Conservation (phyloP, 1,284 basidiomycete genomes). For the Exobasidium cylindrosporum region DNA sequence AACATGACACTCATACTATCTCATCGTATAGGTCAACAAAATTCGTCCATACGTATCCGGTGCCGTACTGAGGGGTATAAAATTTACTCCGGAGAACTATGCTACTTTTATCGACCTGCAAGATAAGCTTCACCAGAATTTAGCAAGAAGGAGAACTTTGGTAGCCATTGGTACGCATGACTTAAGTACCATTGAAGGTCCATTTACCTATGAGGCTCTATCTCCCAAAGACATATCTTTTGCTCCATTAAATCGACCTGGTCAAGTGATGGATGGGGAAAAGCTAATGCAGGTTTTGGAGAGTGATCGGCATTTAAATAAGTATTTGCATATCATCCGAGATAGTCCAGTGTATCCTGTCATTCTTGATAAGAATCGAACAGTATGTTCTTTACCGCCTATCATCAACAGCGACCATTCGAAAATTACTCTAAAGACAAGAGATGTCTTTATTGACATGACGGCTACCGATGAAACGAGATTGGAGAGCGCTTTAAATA, state of each 20-base stretch:
- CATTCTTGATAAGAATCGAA: conserved; percentile 85
- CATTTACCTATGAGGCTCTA: conserved; percentile 87
- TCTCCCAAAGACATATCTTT: conserved; percentile 88
- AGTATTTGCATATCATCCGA: conserved; percentile 86
- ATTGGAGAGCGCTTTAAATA: conserved; percentile 88
- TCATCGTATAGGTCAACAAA: conserved; percentile 50
- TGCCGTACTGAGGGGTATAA: conserved; percentile 83
- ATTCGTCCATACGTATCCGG: conserved; percentile 88
- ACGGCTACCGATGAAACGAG: conserved; percentile 98
- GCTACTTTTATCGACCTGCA: conserved; percentile 94
- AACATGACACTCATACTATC: background rate
- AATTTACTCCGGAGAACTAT: conserved; percentile 82
- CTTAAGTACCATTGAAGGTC: conserved; percentile 78
- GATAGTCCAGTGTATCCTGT: conserved; percentile 96
- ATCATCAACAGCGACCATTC: conserved; percentile 68
- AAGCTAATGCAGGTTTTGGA: conserved; percentile 63
- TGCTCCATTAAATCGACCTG: conserved; percentile 78
- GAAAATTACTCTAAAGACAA: conserved; percentile 92
- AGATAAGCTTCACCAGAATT: conserved; percentile 96
- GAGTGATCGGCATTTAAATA: conserved; percentile 86
- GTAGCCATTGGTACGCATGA: conserved; percentile 98
- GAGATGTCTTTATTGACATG: conserved; percentile 92
- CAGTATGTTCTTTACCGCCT: conserved; percentile 92
- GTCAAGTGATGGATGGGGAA: conserved; percentile 58
- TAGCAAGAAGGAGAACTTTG: conserved; percentile 82